These are phyloP conservation scores for Sporopachydermia quercuum DNA, from an alignment of 805 yeast species.

Conservation along the genomic window DNA sequence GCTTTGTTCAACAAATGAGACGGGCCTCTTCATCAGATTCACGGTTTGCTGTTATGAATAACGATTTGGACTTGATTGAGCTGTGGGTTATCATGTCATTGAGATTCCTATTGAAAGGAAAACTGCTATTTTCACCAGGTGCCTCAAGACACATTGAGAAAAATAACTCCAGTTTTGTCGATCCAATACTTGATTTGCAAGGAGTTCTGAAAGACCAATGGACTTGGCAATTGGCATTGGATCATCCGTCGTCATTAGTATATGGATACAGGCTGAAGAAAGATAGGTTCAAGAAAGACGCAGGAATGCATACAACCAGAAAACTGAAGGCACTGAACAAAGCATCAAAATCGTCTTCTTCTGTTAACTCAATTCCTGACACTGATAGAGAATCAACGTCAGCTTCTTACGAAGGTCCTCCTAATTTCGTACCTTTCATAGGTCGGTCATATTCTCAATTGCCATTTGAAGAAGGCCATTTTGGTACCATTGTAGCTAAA, in stretches of 20 bases:
- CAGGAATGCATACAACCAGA: slow-evolving; percentile 10
- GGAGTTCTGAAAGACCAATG: slow-evolving; percentile 13
- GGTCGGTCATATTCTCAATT: slow-evolving; percentile 13
- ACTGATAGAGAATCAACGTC: slow-evolving; percentile 4
- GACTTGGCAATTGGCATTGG: slow-evolving; percentile 20
- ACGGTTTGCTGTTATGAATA: slow-evolving; percentile 3
- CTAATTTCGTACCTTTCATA: slow-evolving; percentile 15
- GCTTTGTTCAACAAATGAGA: slow-evolving; percentile 15
- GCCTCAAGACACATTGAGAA: slow-evolving; percentile 2
- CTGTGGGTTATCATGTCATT: slow-evolving; percentile 19
- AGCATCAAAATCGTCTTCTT: slow-evolving; percentile 6
- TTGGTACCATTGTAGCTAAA: slow-evolving; percentile 16
- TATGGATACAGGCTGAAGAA: slow-evolving; percentile 13
- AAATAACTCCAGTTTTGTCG: background rate
- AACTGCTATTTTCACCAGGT: slow-evolving; percentile 16
- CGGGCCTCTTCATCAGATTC: slow-evolving; percentile 4
- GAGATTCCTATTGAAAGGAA: slow-evolving; percentile 13
- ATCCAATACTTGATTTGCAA: slow-evolving; percentile 7
- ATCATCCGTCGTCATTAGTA: slow-evolving; percentile 14
- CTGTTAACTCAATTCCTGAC: background rate
- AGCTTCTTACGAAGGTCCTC: slow-evolving; percentile 12
- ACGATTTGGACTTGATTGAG: slow-evolving; percentile 12
- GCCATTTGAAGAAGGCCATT: slow-evolving; percentile 18
- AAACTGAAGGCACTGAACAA: slow-evolving; percentile 4
- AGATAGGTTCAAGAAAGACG: background rate